Evolutionary conservation across 208 protist genomes (phyloP).

Genomic region (Angomonas ambiguus): DNA sequence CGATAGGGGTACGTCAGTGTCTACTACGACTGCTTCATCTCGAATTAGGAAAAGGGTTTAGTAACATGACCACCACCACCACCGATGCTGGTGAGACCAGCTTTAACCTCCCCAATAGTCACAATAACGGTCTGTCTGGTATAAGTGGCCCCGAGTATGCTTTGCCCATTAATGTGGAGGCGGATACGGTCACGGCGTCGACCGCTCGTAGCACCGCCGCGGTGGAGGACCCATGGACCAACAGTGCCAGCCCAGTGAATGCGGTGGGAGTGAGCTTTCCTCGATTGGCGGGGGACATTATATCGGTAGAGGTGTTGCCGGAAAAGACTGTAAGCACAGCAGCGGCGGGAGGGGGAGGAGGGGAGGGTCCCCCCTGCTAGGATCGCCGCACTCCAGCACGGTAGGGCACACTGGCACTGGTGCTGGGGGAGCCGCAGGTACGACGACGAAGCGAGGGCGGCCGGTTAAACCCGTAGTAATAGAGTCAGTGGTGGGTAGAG

Average conservation of each 20-base stretch:
- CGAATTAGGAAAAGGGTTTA: background rate
- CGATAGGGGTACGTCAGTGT: slow-evolving; percentile 12
- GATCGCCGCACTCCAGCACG: too few relatives aligned
- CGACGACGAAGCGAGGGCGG: background rate
- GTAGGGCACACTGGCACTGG: too few relatives aligned
- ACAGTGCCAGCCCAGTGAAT: background rate
- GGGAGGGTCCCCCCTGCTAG: too few relatives aligned
- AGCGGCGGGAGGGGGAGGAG: too few relatives aligned
- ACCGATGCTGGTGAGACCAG: background rate
- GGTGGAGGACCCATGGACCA: background rate
- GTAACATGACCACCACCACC: background rate
- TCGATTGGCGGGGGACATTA: slow-evolving; percentile 50
- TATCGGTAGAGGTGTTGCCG: slow-evolving; percentile 39
- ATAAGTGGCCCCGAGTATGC: background rate
- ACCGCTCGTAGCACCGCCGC: background rate
- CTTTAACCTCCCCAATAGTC: background rate
- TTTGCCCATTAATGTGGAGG: background rate
- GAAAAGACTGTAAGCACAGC: too few relatives aligned
- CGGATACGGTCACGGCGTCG: background rate
- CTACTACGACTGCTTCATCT: background rate
- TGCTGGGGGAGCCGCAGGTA: background rate
- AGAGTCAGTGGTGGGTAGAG: background rate
- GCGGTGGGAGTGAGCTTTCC: slow-evolving; percentile 22
- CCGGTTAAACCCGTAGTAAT: background rate
- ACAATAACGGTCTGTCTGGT: background rate